phyloP scores from a whole-genome alignment of 2,329 filamentous ascomycete species.

The Penicillium sp. region DNA sequence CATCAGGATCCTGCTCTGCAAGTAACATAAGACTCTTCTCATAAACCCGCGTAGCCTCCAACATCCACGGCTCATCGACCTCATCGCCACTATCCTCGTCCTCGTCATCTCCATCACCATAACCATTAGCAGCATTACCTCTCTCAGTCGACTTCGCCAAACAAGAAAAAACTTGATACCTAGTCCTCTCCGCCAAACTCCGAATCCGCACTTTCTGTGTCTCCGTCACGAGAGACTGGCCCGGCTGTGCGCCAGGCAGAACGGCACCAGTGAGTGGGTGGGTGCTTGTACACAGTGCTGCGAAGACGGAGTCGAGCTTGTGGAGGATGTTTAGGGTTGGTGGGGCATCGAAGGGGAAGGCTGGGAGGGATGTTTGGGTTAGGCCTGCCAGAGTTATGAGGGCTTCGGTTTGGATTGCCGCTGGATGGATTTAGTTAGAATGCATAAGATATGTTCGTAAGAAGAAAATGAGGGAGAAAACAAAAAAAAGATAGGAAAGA shows the following conservation, averaged over 20 bases:
- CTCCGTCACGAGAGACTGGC: slow-evolving; percentile 58
- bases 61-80: slow-evolving; percentile 49
- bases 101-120: slow-evolving; percentile 39
- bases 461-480: background rate
- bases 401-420: slow-evolving; percentile 77
- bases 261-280: slow-evolving; percentile 62
- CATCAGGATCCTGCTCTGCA: slow-evolving; percentile 49
- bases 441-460: background rate
- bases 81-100: slow-evolving; percentile 51
- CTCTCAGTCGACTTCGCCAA: slow-evolving; percentile 2
- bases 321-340: slow-evolving; percentile 67
- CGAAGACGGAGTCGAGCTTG: slow-evolving; percentile 82
- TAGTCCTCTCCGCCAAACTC: slow-evolving; percentile 73
- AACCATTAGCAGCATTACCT: slow-evolving; percentile 22
- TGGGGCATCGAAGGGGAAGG: slow-evolving; percentile 67
- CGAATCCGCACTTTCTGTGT: slow-evolving; percentile 86
- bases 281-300: slow-evolving; percentile 68
- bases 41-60: slow-evolving; percentile 74
- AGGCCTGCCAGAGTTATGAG: slow-evolving; percentile 74
- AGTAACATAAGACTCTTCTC: slow-evolving; percentile 74
- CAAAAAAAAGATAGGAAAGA: background rate
- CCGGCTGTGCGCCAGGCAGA: slow-evolving; percentile 68
- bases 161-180: slow-evolving; percentile 35
- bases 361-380: slow-evolving; percentile 67
- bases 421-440: slow-evolving; percentile 42